Evolutionary conservation across 176 grass and related monocot species (phyloP).

Genomic region (Calamus simplicifolius): DNA sequence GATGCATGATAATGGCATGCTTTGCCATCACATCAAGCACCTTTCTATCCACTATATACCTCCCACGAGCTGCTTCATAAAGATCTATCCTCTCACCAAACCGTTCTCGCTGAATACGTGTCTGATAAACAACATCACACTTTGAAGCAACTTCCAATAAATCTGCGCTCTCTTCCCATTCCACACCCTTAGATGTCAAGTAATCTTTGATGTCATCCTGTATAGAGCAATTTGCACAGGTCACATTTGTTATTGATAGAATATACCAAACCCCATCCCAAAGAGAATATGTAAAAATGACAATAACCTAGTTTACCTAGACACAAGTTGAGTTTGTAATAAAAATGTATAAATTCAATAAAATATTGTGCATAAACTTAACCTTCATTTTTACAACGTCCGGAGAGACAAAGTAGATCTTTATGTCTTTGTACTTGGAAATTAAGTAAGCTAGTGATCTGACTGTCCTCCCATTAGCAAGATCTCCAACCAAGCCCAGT

Average conservation of each 20-base stretch:
- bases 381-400: constrained; percentile 98
- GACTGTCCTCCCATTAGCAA: constrained; percentile 90
- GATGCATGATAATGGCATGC: no score
- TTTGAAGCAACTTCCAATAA: constrained; percentile 78
- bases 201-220: constrained; percentile 97
- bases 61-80: constrained; percentile 86
- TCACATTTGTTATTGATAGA: no score
- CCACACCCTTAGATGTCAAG: constrained; percentile 57
- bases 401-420: constrained; percentile 90
- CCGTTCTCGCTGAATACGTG: constrained; percentile 97
- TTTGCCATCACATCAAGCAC: constrained; percentile 45
- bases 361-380: no score
- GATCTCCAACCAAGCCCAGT: constrained; percentile 93
- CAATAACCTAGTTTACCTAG: no score
- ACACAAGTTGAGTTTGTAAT: no score
- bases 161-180: constrained; percentile 92
- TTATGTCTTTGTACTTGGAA: constrained; percentile 66
- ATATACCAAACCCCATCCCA: no score
- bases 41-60: constrained; percentile 66
- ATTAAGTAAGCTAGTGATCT: constrained; percentile 87
- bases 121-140: constrained; percentile 97
- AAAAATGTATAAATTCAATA: no score
- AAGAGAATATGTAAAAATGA: no score
- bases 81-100: constrained; percentile 87
- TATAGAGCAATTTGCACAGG: not conserved